Evolutionary conservation across 768 basidiomycete genomes (phyloP), one percentile per base, ranked within the genome.

Genomic region (Tulasnella sp.): DNA sequence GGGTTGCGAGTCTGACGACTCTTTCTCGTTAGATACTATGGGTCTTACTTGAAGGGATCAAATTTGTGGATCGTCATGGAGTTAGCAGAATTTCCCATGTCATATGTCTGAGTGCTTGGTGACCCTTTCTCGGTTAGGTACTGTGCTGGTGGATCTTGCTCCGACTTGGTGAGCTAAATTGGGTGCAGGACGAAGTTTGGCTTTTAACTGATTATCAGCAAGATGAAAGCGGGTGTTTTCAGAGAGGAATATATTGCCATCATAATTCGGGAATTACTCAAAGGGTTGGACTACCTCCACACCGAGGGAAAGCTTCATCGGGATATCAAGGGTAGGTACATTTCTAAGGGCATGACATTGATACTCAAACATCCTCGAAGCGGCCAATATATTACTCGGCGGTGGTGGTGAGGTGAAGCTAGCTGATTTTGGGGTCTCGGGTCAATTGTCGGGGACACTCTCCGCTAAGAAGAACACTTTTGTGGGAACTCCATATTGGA

Each of bases 11-110:
- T 27, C 28, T 16, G 27, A 16, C 31, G 12, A 31, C 12, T 15
- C 1, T 34, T 45, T 57, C 45, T 51, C 57, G 32, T 4, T 62
- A 79, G 90, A 72, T 96, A 98, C 64, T 88, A 98, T 71, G 95
- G 95, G 35, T 91, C 87, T 29, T 99, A 71, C 69, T 72, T 99
- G 61, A 93, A 96, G 64, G 92, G 91, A 13, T 88, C 92, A 4
- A 81, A 92, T 64, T 73, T 99, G 22, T 99, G 95, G 95, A 99
- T 98, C 63, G 87, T 96, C 60, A 96, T 96, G 92, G 87, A 90
- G 87, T 90, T 60, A 53, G 79, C 70, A 15, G 56, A n/a, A 32
- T 8, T 40, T n/a, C 19, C 27, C 12, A 54, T 20, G 8, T 29
- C 37, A n/a, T n/a, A n/a, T n/a, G n/a, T n/a, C n/a, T n/a, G n/a